phyloP scores from a whole-genome alignment of 306 rosid genomes.

The Begonia fuchsioides region DNA sequence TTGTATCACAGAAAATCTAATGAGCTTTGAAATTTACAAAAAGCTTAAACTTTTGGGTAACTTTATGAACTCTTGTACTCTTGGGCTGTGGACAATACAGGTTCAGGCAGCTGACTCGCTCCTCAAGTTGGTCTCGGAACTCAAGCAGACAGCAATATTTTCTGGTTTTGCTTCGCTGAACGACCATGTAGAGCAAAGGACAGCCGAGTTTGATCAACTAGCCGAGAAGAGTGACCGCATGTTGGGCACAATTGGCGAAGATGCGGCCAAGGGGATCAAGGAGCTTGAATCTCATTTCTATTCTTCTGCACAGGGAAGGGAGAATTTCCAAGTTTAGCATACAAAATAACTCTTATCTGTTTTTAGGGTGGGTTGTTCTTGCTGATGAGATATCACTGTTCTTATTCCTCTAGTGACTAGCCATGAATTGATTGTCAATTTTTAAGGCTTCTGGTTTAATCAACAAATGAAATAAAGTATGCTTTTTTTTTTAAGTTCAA shows the following conservation, averaged over 20 bases:
- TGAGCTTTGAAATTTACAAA: no score
- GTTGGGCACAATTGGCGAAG: conserved; percentile 66
- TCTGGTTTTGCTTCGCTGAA: conserved; percentile 90
- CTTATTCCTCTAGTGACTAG: no score
- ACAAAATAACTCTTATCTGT: no score
- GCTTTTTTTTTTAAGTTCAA: no score
- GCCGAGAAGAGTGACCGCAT: conserved; percentile 48
- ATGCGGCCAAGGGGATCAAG: conserved; percentile 72
- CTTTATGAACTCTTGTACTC: neutral
- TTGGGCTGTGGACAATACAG: conserved; percentile 12
- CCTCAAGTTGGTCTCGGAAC: conserved; percentile 64
- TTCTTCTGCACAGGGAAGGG: conserved; percentile 38
- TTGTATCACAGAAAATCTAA: no score
- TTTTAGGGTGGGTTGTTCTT: no score
- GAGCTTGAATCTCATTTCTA: conserved; percentile 74
- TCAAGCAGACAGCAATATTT: conserved; percentile 86
- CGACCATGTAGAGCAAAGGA: conserved; percentile 82
- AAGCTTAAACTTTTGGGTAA: neutral
- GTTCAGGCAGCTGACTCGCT: conserved; percentile 82
- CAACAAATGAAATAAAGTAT: no score
- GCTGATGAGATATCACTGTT: no score
- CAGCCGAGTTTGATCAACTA: conserved; percentile 52
- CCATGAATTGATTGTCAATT: no score
- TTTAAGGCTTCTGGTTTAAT: no score
- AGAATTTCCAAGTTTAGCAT: no score